Evolutionary conservation across 805 yeast genomes (phyloP), one percentile per base, ranked within the genome.

Genomic region (Candida manassasensis): DNA sequence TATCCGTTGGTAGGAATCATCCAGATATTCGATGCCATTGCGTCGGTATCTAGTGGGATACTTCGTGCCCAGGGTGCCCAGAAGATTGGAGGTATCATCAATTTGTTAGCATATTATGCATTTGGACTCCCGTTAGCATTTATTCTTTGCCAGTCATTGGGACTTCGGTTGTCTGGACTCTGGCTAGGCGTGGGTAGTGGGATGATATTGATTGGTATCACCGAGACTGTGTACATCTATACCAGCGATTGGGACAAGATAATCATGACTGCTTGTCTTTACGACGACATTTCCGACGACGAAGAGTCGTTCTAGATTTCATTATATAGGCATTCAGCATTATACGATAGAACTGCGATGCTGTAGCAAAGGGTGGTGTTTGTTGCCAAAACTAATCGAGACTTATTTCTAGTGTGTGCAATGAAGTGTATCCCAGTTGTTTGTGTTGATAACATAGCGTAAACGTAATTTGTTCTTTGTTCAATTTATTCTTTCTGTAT

Each of bases 161-260:
- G 67, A 15, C 50, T 73, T 43, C 67, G 72, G 29, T 57, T 84
- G 15, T 53, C 61, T 7, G 95, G 95, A 0, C 57, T 85, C 32
- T 85, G 95, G 95, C 41, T 76, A 2, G 90, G 90, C 1, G 65
- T 79, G 42, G 88, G 83, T 6, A 50, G 71, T 30, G 94, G 88
- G 1, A 67, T 81, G 61, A 40, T 75, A 4, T 36, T 75, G 18
- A 71, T 81, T 32, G 83, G 77, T 0, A 29, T 68, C 2, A 47
- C 63, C 12, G 84, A 79, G 41, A 59, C 71, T 2, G 27, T 56
- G 2, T 71, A 70, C 21, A 73, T 79, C 7, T 48, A 64, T 6
- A 59, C 56, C 19, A 70, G 77, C 19, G 61, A 79, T 42, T 79
- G 84, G 84, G 69, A 68, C 2, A 49, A 56, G 11, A 69, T 77